Evolutionary conservation across 306 rosid genomes (phyloP), one percentile per base, ranked within the genome.

Genomic region (Trifolium pratense): DNA sequence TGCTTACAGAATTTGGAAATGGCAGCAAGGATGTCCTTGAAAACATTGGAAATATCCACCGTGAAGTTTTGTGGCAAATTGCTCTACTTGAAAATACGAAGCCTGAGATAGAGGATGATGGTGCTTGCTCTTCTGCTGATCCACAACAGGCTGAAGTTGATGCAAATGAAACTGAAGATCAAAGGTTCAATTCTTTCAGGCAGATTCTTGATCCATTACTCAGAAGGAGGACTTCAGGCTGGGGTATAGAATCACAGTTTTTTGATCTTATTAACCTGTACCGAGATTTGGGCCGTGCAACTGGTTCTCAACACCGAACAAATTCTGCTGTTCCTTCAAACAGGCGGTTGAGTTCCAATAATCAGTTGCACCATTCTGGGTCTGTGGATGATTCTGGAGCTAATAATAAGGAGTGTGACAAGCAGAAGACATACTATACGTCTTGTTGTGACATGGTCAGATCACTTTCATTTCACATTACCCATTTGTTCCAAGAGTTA

Each of bases 231-330:
- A 80, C 89, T 48, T 83, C 98, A n/a, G 97, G 96, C 57, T 89
- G 94, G 98, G 89, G 92, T 70, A 84, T 89, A 76, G 98, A 93
- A 77, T 93, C 98, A 59, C 96, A 93, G 79, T 89, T 93, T 85
- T 89, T 88, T 82, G 97, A 93, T 68, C 92, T 93, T 68, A 84
- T 93, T 69, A 93, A 83, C 85, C 84, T 91, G 71, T 93, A 91
- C 71, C 93, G 93, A 6, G 98, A 91, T 66, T 90, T 93, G 70
- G 98, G 98, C 20, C 96, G 94, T 42, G 87, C 90, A 53, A 79
- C 86, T 48, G 75, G 83, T 70, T 85, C 96, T 80, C 93, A 85
- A 36, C 89, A 82, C 61, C 89, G 96, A 66, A 68, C 86, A 37
- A 81, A 78, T 69, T 72, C 82, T 67, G 79, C 80, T 71, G 88